Evolutionary conservation across 176 grass and related monocot species (phyloP), one percentile per base, ranked within the genome.

Genomic region (Avena eriantha): DNA sequence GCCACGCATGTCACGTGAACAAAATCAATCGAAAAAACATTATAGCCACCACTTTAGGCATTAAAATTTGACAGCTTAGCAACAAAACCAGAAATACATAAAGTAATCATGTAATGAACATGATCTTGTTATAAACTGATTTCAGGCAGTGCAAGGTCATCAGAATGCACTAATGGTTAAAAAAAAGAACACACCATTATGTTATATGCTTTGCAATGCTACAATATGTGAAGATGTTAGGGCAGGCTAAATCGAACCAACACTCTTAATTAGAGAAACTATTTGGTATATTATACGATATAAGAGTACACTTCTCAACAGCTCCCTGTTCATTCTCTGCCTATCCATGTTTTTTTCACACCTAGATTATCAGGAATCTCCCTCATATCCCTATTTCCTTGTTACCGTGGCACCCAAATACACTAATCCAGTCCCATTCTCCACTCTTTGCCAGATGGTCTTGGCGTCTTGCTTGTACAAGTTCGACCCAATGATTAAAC

Each of bases 1-100:
- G 10, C 55, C 47, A 50, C 41, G 26, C 59, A 84, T 64, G 8
- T 26, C 35, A 41, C 34, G 59, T 80, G 68, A 77, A 86, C 24
- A 80, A 56, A 80, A 80, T 26, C 5, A 1, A 10, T 58, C 12
- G 48, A 23, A 65, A 74, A 35, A 50, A 41, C 39, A 78, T 58
- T 5, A 19, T 60, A 61, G 8, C 1, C 70, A 77, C 45, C 69
- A 60, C 22, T 71, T 51, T 4, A 74, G 15, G 18, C 21, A 58
- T 23, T 54, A 50, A 4, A 51, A 69, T 45, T 83, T 70, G 4
- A 11, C 8, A 58, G 33, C 59, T 73, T 47, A 31, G 35, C 15
- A 45, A 70, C 48, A 69, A 17, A 51, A 70, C 35, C 12, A 51
- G 17, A 65, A 55, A 41, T 41, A 41, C 39, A 41, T 41, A 41